Evolutionary conservation across 768 basidiomycete species (phyloP), one percentile per base, ranked within the genome.

Genomic region (Sporobolomyces phaffii): DNA sequence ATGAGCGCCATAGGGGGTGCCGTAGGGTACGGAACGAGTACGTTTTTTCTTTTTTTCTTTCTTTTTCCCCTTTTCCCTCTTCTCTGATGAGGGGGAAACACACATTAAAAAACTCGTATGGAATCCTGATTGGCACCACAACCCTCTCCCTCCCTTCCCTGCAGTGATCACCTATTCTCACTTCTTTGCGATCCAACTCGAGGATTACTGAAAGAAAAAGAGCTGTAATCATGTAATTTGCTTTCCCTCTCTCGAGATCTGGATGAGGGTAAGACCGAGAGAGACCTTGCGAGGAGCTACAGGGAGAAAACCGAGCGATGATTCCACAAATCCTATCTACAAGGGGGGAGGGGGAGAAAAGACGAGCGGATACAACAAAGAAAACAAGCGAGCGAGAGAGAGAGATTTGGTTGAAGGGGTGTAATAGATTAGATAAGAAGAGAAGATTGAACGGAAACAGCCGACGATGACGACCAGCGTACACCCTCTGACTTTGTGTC

Each of bases 1-100:
- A 97, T 99, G 96, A 91, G 91, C 24, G 90, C 97, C 65, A 82
- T 89, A 36, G 96, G 96, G 18, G 96, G 96, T 79, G 88, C 86
- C 9, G 61, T 73, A 9, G 74, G 74, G 4, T 76, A 76, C 38
- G 72, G 58, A 5, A 75, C 75, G 18, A 75, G 70, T 72, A 44
- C 29, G 70, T 64, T 18, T 2, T 20, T n/a, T n/a, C n/a, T n/a
- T n/a, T n/a, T n/a, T n/a, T n/a, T n/a, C n/a, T n/a, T n/a, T n/a
- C n/a, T n/a, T n/a, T n/a, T n/a, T n/a, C n/a, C n/a, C n/a, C 44
- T 29, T 34, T 33, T 26, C 40, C n/a, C 18, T 7, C n/a, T 26
- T 18, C 28, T 20, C 9, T 2, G 24, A 17, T n/a, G 26, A 28
- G 11, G 24, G 17, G 3, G n/a, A 36, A 22, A 40, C 18, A 22